These are phyloP conservation scores for Colletotrichum sp. DNA, from an alignment of 2,329 filamentous ascomycete genomes.

Conservation along the genomic window DNA sequence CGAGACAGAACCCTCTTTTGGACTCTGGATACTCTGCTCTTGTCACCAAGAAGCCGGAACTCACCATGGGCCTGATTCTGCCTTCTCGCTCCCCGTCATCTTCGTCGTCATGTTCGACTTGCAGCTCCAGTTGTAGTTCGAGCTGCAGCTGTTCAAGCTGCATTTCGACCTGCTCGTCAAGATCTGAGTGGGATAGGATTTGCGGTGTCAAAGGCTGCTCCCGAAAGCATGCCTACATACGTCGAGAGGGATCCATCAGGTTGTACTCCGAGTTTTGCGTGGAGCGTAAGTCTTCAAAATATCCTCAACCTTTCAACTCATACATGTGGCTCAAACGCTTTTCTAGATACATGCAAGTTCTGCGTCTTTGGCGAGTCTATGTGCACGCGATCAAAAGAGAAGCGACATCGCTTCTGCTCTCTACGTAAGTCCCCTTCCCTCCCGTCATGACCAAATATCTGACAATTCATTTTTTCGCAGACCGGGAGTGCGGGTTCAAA, in stretches of 20 bases:
- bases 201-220: conserved; percentile 10
- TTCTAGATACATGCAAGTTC: conserved; percentile 5
- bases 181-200: background rate
- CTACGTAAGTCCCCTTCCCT: background rate
- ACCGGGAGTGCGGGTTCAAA: conserved; percentile 5
- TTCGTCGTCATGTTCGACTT: background rate
- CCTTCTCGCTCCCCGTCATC: background rate
- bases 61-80: background rate
- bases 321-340: background rate
- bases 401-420: conserved; percentile 3
- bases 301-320: background rate
- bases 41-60: background rate
- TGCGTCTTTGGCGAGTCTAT: conserved; percentile 4
- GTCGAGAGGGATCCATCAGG: background rate
- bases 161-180: background rate
- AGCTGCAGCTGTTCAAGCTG: background rate
- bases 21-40: background rate
- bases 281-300: background rate
- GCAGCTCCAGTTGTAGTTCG: background rate
- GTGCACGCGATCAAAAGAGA: conserved; percentile 13
- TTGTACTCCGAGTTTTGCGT: conserved; percentile 18
- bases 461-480: background rate
- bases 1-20: background rate
- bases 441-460: background rate
- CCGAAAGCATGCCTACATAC: conserved; percentile 15